A percentile compares a stretch with the other conserved stretches of the same genome.
These are phyloP conservation scores for Wickerhamiella bombiphila DNA, from an alignment of 805 yeast genomes.

Conservation along the genomic window DNA sequence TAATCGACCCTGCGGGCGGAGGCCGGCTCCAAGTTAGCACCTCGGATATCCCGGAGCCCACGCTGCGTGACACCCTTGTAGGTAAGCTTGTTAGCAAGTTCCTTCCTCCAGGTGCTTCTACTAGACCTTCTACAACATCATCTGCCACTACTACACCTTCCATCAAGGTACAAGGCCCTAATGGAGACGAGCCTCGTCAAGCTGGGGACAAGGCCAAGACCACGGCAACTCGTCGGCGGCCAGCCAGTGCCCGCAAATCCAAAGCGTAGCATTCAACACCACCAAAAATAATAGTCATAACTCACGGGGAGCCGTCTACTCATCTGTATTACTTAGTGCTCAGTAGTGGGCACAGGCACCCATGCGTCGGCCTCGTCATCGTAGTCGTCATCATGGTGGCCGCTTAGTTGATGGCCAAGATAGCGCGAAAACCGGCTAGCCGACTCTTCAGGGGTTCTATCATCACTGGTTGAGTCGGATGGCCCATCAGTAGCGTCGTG, in stretches of 20 bases:
- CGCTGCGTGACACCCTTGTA: constrained; percentile 23
- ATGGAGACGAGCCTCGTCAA: too few relatives aligned
- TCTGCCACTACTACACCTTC: too few relatives aligned
- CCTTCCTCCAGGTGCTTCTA: not conserved
- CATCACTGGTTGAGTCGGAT: constrained; percentile 21
- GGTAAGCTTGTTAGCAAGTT: constrained; percentile 11
- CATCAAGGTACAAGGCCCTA: too few relatives aligned
- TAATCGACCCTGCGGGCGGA: constrained; percentile 19
- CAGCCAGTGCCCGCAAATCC: too few relatives aligned
- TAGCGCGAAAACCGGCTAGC: constrained; percentile 50
- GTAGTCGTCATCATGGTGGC: constrained; percentile 45
- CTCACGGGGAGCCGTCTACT: too few relatives aligned
- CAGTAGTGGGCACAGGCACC: constrained; percentile 11
- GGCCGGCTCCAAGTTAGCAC: constrained; percentile 21
- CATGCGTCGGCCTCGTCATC: constrained; percentile 26
- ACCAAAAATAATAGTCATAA: too few relatives aligned
- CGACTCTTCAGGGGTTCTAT: constrained; percentile 13
- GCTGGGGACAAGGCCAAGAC: constrained; percentile 8
- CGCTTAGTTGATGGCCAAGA: constrained; percentile 56
- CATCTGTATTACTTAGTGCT: too few relatives aligned
- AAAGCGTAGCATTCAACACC: too few relatives aligned
- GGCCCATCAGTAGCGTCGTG: constrained; percentile 21
- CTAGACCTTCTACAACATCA: not conserved
- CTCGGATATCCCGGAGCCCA: constrained; percentile 22
- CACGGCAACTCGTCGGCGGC: constrained; percentile 15